These are phyloP conservation scores for Aspergillus piperis DNA, from an alignment of 2,329 filamentous ascomycete genomes.

Conservation along the genomic window DNA sequence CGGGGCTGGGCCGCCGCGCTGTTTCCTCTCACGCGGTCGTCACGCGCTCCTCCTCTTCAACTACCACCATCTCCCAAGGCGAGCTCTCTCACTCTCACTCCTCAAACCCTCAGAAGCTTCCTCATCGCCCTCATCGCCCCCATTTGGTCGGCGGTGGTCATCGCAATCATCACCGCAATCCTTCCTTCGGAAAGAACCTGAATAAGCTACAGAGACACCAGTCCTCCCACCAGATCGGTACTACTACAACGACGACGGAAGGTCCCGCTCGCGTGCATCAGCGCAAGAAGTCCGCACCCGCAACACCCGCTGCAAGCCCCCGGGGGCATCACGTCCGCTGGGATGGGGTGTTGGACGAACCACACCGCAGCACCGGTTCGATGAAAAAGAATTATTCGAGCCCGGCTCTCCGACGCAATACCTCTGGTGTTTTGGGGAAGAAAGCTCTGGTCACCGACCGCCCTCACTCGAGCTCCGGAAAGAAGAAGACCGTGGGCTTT, in stretches of 20 bases:
- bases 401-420: slow-evolving; percentile 43
- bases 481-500: slow-evolving; percentile 51
- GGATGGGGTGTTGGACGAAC: slow-evolving; percentile 42
- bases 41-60: slow-evolving; percentile 37
- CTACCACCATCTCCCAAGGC: slow-evolving; percentile 17
- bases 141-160: slow-evolving; percentile 44
- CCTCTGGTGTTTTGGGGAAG: slow-evolving; percentile 40
- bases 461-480: slow-evolving; percentile 37
- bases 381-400: slow-evolving; percentile 51
- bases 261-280: slow-evolving; percentile 42
- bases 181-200: slow-evolving; percentile 48
- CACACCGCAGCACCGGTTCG: slow-evolving; percentile 35
- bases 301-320: slow-evolving; percentile 47
- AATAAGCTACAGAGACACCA: slow-evolving; percentile 43
- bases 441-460: slow-evolving; percentile 40
- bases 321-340: slow-evolving; percentile 43
- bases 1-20: slow-evolving; percentile 42
- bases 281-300: slow-evolving; percentile 49
- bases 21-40: slow-evolving; percentile 44
- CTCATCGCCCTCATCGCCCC: slow-evolving; percentile 41
- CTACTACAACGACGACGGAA: slow-evolving; percentile 27
- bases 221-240: slow-evolving; percentile 37
- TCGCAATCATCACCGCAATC: slow-evolving; percentile 43
- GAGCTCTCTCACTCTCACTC: slow-evolving; percentile 34
- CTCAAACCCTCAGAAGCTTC: slow-evolving; percentile 34